phyloP scores from a whole-genome alignment of 495 filamentous ascomycete species.

The Aspergillus biplanus region DNA sequence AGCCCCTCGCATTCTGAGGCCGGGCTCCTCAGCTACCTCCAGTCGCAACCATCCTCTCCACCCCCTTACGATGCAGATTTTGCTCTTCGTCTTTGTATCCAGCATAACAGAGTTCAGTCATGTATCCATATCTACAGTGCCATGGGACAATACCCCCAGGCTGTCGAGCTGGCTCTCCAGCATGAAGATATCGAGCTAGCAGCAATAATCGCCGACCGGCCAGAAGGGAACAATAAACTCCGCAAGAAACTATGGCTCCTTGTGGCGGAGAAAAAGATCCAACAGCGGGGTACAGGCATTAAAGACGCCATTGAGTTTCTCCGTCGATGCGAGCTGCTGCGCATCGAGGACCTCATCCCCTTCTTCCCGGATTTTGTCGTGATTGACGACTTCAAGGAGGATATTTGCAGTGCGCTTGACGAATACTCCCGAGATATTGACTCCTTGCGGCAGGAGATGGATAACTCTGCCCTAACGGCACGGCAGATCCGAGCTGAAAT shows the following conservation, averaged over 20 bases:
- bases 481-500: constrained; percentile 88
- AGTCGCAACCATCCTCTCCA: constrained; percentile 71
- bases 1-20: constrained; percentile 80
- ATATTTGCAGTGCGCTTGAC: constrained; percentile 92
- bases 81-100: constrained; percentile 91
- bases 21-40: constrained; percentile 83
- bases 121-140: constrained; percentile 95
- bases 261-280: constrained; percentile 90
- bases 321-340: constrained; percentile 84
- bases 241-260: constrained; percentile 95
- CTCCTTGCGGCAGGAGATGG: constrained; percentile 90
- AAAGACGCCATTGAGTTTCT: constrained; percentile 95
- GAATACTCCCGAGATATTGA: constrained; percentile 91
- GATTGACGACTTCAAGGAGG: constrained; percentile 98
- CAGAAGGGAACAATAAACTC: constrained; percentile 72
- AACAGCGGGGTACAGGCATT: constrained; percentile 75
- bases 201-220: constrained; percentile 84
- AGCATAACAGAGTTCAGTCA: constrained; percentile 86
- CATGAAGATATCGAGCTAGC: constrained; percentile 90
- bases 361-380: constrained; percentile 99
- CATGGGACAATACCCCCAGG: constrained; percentile 90
- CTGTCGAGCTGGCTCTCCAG: constrained; percentile 87
- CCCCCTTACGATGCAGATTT: constrained; percentile 95
- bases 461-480: constrained; percentile 84
- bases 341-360: constrained; percentile 95